phyloP scores from a whole-genome alignment of 805 yeast genomes.

The Suhomyces kilbournensis region DNA sequence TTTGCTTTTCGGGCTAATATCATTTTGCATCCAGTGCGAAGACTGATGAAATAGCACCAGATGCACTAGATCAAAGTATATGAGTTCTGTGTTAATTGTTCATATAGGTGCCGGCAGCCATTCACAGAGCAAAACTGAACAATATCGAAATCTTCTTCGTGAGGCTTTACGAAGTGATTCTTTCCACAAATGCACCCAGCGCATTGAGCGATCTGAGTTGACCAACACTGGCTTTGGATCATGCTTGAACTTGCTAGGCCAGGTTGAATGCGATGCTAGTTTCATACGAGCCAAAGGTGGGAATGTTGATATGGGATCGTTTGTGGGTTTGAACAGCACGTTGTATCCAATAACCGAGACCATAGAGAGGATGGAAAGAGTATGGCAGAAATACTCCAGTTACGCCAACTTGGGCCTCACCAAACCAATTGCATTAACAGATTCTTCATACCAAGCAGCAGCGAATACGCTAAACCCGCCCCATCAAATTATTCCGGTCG shows the following conservation, averaged over 20 bases:
- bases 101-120: constrained; percentile 57
- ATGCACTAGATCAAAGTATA: not conserved
- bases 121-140: constrained; percentile 11
- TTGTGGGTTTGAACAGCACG: constrained; percentile 9
- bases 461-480: not conserved
- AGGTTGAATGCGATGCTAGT: constrained; percentile 46
- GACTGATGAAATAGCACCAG: not conserved
- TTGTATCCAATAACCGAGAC: constrained; percentile 32
- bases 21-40: not conserved
- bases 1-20: not conserved
- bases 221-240: constrained; percentile 54
- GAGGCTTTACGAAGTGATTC: constrained; percentile 18
- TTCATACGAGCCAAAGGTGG: constrained; percentile 16
- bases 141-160: constrained; percentile 28
- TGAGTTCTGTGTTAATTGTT: constrained; percentile 10
- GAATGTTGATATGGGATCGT: constrained; percentile 3
- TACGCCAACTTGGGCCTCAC: constrained; percentile 28
- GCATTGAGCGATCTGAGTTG: constrained; percentile 35
- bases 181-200: constrained; percentile 14
- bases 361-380: constrained; percentile 16
- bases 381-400: constrained; percentile 13
- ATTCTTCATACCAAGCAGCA: not conserved
- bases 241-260: constrained; percentile 37
- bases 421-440: constrained; percentile 26
- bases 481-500: not conserved